Evolutionary conservation across 1,284 basidiomycete species (phyloP), one percentile per base, ranked within the genome.

Genomic region (Apiotrichum laibachii): DNA sequence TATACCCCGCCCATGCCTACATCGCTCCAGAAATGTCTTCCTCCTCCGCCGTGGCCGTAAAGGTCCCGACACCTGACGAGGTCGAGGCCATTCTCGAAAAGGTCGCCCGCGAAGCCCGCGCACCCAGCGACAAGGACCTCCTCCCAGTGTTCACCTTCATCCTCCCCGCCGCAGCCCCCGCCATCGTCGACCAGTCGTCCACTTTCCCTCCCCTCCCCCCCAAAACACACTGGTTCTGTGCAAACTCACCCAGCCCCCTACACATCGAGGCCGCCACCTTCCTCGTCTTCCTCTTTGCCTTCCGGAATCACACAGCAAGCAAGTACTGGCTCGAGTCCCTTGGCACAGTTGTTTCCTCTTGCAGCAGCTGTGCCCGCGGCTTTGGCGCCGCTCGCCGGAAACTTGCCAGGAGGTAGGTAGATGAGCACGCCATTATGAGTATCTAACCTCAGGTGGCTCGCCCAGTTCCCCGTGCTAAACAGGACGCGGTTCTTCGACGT

Each of bases 241-340:
- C 64, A 7, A 64, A 67, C 44, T 63, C 68, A 1, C 48, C 55
- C 1, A 65, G 63, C 10, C 40, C 51, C 2, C 53, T 72, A 13
- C 67, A 70, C 51, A 53, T 57, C 5, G 63, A 72, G 37, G 84
- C 86, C 1, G 89, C 91, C 0, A 86, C 84, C 0, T 94, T 90
- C 77, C 82, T 90, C 50, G 80, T 92, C 53, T 84, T 89, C 61
- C 76, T 93, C 47, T 87, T 88, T 68, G 90, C 90, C 5, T 93
- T 90, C 67, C 80, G 84, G 33, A 60, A 71, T 53, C 85, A 85
- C 59, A 34, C 46, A 12, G 55, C 54, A 7, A 52, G 43, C 60
- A 50, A 54, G 46, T 34, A 50, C 19, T 93, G 89, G 88, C 85
- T 85, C 71, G 70, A 72, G 18, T 82, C 80, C 59, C 73, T 92